Percentiles rank a stretch among this genome's conserved stretches.
phyloP scores from a whole-genome alignment of 768 basidiomycete species.

The Mycena galericulata region DNA sequence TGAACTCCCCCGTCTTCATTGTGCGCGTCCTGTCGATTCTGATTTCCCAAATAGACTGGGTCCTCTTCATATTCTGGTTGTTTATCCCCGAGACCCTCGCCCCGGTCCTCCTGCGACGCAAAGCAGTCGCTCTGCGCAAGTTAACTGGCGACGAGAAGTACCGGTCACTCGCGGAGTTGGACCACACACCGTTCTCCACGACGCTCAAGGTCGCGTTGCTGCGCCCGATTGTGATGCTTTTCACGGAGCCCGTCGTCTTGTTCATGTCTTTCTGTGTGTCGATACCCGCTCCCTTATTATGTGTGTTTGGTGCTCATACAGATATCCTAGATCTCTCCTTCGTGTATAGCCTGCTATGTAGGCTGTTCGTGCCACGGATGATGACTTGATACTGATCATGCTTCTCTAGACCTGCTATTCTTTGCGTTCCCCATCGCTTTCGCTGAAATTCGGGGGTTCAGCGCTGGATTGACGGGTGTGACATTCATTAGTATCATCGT shows the following conservation, averaged over 20 bases:
- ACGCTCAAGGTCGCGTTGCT: slow-evolving; percentile 52
- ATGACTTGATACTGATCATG: not conserved
- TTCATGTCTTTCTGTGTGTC: slow-evolving; percentile 55
- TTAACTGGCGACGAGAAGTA: slow-evolving; percentile 51
- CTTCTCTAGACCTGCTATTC: slow-evolving; percentile 50
- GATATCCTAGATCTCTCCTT: slow-evolving; percentile 53
- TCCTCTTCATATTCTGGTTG: slow-evolving; percentile 58
- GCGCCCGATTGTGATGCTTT: slow-evolving; percentile 56
- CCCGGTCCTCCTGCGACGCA: slow-evolving; percentile 56
- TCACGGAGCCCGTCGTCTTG: slow-evolving; percentile 58
- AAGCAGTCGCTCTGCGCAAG: slow-evolving; percentile 55
- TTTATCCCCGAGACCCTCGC: slow-evolving; percentile 66
- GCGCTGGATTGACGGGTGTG: slow-evolving; percentile 53
- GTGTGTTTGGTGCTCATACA: not conserved
- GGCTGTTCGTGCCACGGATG: not conserved
- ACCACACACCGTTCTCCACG: slow-evolving; percentile 47
- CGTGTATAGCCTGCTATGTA: slow-evolving; percentile 55
- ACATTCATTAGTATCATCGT: slow-evolving; percentile 60
- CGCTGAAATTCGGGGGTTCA: slow-evolving; percentile 53
- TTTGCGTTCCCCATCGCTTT: slow-evolving; percentile 60
- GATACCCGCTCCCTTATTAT: not conserved
- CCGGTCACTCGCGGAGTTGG: slow-evolving; percentile 53
- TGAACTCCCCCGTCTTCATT: slow-evolving; percentile 36
- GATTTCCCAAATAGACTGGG: slow-evolving; percentile 46
- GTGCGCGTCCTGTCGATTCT: too few species aligned